These are phyloP conservation scores for Leptographium procerum DNA, from an alignment of 2,329 filamentous ascomycete genomes.

Conservation along the genomic window DNA sequence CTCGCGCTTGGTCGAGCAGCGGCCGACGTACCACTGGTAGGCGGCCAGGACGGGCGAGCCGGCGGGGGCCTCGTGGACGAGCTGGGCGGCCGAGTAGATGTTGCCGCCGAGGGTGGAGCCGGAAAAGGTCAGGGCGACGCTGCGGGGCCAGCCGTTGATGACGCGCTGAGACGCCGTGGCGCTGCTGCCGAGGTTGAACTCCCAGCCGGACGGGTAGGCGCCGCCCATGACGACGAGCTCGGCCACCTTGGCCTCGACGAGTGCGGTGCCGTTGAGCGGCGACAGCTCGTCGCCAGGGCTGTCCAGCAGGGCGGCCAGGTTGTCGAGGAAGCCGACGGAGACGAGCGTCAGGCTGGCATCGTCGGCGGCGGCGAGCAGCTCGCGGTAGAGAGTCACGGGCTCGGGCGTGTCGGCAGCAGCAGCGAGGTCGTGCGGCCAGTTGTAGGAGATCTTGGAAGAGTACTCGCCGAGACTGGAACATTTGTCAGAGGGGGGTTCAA, in stretches of 20 bases:
- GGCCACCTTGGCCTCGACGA: slow-evolving; percentile 31
- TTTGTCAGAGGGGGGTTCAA: slow-evolving; percentile 6
- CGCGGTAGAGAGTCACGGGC: slow-evolving; percentile 33
- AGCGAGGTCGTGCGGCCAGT: slow-evolving; percentile 26
- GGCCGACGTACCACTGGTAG: slow-evolving; percentile 27
- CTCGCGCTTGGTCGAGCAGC: slow-evolving; percentile 14
- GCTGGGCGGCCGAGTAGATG: slow-evolving; percentile 25
- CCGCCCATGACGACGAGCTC: slow-evolving; percentile 43
- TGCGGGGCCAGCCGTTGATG: slow-evolving; percentile 29
- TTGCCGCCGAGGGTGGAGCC: slow-evolving; percentile 31
- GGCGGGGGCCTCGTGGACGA: slow-evolving; percentile 17
- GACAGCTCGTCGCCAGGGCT: slow-evolving; percentile 29
- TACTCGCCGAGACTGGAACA: slow-evolving; percentile 30
- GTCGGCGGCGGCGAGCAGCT: slow-evolving; percentile 25
- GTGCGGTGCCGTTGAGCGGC: slow-evolving; percentile 25
- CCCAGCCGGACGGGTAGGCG: slow-evolving; percentile 31
- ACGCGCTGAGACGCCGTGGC: slow-evolving; percentile 21
- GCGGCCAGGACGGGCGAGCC: slow-evolving; percentile 25
- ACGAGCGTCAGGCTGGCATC: slow-evolving; percentile 32
- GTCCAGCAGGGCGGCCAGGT: slow-evolving; percentile 34
- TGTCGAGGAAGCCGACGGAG: slow-evolving; percentile 33
- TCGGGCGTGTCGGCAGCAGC: slow-evolving; percentile 25
- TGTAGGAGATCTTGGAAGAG: slow-evolving; percentile 31
- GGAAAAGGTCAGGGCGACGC: slow-evolving; percentile 26
- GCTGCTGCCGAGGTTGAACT: slow-evolving; percentile 32